These are phyloP conservation scores for Calonectria montana DNA, from an alignment of 2,329 filamentous ascomycete genomes.

Conservation along the genomic window DNA sequence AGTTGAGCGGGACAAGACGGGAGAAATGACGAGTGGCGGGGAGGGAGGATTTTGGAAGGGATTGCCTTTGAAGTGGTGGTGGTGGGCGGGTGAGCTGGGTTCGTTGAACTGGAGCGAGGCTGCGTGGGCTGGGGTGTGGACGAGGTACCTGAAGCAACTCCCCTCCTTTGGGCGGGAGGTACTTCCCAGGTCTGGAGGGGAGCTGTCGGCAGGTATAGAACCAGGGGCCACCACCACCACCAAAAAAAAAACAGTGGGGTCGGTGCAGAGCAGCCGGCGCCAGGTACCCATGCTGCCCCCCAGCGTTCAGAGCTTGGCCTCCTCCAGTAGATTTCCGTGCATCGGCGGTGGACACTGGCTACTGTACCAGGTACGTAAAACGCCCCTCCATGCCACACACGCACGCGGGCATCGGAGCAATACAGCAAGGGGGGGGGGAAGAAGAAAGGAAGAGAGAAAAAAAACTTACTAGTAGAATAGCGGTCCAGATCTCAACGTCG, in stretches of 20 bases:
- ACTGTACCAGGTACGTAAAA: slow-evolving; percentile 12
- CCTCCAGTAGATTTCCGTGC: slow-evolving; percentile 16
- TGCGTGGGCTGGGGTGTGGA: slow-evolving; percentile 28
- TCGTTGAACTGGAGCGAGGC: slow-evolving; percentile 42
- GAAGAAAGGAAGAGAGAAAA: neutral
- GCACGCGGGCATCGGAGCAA: neutral
- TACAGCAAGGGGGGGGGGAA: neutral
- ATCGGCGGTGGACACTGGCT: slow-evolving; percentile 18
- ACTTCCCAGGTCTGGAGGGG: slow-evolving; percentile 14
- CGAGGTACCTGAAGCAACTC: slow-evolving; percentile 27
- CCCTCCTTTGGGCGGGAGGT: slow-evolving; percentile 11
- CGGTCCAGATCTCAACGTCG: neutral
- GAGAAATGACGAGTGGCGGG: slow-evolving; percentile 30
- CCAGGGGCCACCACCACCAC: slow-evolving; percentile 23
- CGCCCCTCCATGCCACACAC: slow-evolving; percentile 11
- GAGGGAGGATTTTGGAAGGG: slow-evolving; percentile 45
- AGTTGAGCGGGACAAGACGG: slow-evolving; percentile 37
- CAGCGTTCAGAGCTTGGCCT: neutral
- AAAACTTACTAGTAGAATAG: slow-evolving; percentile 1
- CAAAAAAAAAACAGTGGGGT: slow-evolving; percentile 41
- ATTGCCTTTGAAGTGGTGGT: slow-evolving; percentile 26
- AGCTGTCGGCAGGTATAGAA: slow-evolving; percentile 14
- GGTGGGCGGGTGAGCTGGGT: slow-evolving; percentile 42
- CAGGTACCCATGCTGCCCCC: slow-evolving; percentile 19
- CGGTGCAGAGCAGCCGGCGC: slow-evolving; percentile 26